A percentile compares a stretch with the other conserved stretches of the same genome.
Conservation (phyloP, 345 rosid genomes). For the Raphanus raphanistrum region DNA sequence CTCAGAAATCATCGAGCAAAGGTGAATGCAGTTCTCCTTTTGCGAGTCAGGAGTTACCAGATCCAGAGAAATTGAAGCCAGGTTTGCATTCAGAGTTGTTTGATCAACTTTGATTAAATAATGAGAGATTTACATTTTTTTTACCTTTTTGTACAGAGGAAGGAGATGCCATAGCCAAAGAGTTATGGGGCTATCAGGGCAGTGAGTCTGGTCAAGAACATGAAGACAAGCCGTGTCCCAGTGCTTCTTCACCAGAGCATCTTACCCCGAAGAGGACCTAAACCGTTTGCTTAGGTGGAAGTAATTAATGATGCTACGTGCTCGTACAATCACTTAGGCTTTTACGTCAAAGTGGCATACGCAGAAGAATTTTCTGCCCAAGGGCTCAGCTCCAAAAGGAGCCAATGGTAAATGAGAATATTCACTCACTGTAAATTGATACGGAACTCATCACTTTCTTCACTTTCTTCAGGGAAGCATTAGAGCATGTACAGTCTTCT, state of each 20-base stretch:
- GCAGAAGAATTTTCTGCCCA: constrained; percentile 17
- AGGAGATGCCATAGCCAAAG: constrained; percentile 32
- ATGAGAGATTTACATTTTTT: neutral
- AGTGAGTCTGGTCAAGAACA: constrained; percentile 26
- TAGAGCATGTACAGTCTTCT: constrained; percentile 16
- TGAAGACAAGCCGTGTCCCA: constrained; percentile 12
- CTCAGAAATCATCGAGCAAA: constrained; percentile 29
- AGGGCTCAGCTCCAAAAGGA: constrained; percentile 29
- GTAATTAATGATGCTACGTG: neutral
- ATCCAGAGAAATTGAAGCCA: constrained; percentile 40
- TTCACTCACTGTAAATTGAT: constrained; percentile 5
- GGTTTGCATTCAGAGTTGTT: constrained; percentile 13
- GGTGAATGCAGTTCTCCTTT: constrained; percentile 25
- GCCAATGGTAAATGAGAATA: neutral
- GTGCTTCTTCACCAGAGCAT: constrained; percentile 31
- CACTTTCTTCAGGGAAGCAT: constrained; percentile 9
- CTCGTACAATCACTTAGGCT: constrained; percentile 2
- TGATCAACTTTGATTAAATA: neutral
- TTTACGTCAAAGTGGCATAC: neutral
- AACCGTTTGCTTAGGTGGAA: neutral
- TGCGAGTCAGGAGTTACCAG: constrained; percentile 26
- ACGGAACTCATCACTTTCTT: neutral
- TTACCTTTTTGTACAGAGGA: constrained; percentile 15
- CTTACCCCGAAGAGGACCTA: constrained; percentile 27
- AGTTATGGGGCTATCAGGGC: constrained; percentile 34